Percentiles rank a stretch among this genome's conserved stretches.
Evolutionary conservation across 169 alveolate genomes (phyloP).

Genomic region (Plasmodium adleri): DNA sequence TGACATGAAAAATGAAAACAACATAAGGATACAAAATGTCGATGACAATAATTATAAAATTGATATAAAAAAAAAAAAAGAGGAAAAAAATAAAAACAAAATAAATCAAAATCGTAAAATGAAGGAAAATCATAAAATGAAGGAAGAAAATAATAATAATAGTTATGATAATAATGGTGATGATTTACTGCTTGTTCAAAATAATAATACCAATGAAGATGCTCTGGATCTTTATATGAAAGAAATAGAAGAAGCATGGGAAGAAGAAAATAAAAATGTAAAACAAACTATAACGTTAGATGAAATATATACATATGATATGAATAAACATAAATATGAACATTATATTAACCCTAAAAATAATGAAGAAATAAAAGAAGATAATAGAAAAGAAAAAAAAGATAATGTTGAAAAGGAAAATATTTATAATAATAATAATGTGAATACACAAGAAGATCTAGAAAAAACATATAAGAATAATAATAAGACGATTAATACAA

Average conservation of each 20-base stretch:
- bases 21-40: too few relatives aligned
- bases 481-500: too few relatives aligned
- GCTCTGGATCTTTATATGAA: constrained; percentile 47
- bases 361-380: neutral
- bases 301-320: constrained; percentile 41
- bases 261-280: neutral
- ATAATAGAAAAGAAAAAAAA: neutral
- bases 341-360: neutral
- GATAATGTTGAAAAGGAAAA: neutral
- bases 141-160: neutral
- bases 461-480: too few relatives aligned
- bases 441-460: neutral
- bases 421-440: neutral
- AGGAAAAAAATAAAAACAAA: neutral
- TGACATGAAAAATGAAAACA: too few relatives aligned
- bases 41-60: neutral
- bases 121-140: neutral
- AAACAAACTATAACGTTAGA: constrained; percentile 46
- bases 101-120: neutral
- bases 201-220: constrained; percentile 3
- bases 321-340: constrained; percentile 27
- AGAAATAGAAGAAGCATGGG: constrained; percentile 24
- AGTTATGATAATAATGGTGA: too few relatives aligned
- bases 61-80: constrained; percentile 7
- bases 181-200: neutral